These are phyloP conservation scores for Phytophthora rubi DNA, from an alignment of 352 stramenopile species.

Conservation along the genomic window DNA sequence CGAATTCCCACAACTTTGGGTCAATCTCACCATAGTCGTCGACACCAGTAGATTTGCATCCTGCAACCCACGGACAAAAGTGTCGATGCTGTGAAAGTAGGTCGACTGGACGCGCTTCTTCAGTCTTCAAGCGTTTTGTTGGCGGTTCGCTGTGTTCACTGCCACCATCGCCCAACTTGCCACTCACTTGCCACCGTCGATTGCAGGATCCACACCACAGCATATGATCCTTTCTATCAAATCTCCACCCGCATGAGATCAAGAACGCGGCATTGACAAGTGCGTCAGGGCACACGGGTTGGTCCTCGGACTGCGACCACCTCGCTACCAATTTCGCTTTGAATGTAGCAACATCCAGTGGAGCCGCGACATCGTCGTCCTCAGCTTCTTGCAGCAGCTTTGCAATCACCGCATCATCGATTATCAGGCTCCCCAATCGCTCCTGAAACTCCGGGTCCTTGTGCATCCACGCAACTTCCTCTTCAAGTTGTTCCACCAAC, in stretches of 20 bases:
- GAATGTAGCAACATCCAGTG: slow-evolving; percentile 16
- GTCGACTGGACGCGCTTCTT: slow-evolving; percentile 12
- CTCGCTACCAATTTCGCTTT: slow-evolving; percentile 21
- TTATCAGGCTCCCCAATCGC: slow-evolving; percentile 18
- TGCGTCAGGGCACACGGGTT: slow-evolving; percentile 14
- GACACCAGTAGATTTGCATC: slow-evolving; percentile 19
- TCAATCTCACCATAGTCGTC: slow-evolving; percentile 32
- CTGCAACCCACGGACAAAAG: slow-evolving; percentile 68
- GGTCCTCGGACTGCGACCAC: slow-evolving; percentile 11
- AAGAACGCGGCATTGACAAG: slow-evolving; percentile 43
- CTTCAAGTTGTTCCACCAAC: slow-evolving; percentile 30
- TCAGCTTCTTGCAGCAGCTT: slow-evolving; percentile 29
- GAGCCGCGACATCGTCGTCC: neutral
- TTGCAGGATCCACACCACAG: slow-evolving; percentile 55
- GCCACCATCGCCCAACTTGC: neutral
- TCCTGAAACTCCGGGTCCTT: slow-evolving; percentile 26
- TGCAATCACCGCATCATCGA: slow-evolving; percentile 11
- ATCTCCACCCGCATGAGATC: slow-evolving; percentile 49
- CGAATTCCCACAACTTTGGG: slow-evolving; percentile 32
- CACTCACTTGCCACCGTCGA: slow-evolving; percentile 39
- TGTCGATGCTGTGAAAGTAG: slow-evolving; percentile 50
- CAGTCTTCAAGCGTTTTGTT: slow-evolving; percentile 44
- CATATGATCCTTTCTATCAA: slow-evolving; percentile 26
- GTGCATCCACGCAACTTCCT: slow-evolving; percentile 18
- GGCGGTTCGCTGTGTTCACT: slow-evolving; percentile 21